Percentiles rank a stretch among this genome's conserved stretches.
Evolutionary conservation across 768 basidiomycete genomes (phyloP).

Genomic region (Leucogyrophana mollusca): DNA sequence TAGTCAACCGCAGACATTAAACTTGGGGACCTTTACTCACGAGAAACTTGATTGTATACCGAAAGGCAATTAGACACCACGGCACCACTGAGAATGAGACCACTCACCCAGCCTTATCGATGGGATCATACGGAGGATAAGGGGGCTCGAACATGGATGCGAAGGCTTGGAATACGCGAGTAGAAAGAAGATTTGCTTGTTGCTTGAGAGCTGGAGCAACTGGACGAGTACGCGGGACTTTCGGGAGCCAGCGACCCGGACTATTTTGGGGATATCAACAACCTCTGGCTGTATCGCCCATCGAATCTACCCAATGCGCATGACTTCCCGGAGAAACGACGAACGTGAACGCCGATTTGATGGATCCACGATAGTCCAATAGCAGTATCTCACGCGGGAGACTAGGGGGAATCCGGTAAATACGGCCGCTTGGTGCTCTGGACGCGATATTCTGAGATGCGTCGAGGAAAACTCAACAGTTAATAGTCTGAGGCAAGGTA

Average conservation of each 20-base stretch:
- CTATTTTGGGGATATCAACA: neutral
- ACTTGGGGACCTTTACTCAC: slow-evolving; percentile 36
- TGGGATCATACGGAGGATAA: slow-evolving; percentile 72
- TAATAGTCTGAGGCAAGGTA: too few species aligned
- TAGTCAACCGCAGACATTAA: neutral
- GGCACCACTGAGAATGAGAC: neutral
- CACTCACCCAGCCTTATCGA: slow-evolving; percentile 60
- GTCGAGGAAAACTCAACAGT: too few species aligned
- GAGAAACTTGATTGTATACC: slow-evolving; percentile 51
- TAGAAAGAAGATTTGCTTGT: neutral
- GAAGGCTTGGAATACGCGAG: neutral
- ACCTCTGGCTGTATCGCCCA: neutral
- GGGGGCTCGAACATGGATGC: slow-evolving; percentile 47
- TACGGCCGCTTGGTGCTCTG: too few species aligned
- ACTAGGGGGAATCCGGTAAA: too few species aligned
- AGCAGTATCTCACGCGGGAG: too few species aligned
- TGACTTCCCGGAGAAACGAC: neutral
- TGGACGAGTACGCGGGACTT: too few species aligned
- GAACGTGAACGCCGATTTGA: neutral
- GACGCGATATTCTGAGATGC: too few species aligned
- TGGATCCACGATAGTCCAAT: too few species aligned
- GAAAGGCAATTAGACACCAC: neutral
- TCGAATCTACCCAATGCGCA: neutral
- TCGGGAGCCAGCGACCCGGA: neutral
- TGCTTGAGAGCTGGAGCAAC: neutral